A percentile compares a stretch with the other conserved stretches of the same genome.
These are phyloP conservation scores for Taiwanofungus camphoratus DNA, from an alignment of 1,284 basidiomycete genomes.

Conservation along the genomic window DNA sequence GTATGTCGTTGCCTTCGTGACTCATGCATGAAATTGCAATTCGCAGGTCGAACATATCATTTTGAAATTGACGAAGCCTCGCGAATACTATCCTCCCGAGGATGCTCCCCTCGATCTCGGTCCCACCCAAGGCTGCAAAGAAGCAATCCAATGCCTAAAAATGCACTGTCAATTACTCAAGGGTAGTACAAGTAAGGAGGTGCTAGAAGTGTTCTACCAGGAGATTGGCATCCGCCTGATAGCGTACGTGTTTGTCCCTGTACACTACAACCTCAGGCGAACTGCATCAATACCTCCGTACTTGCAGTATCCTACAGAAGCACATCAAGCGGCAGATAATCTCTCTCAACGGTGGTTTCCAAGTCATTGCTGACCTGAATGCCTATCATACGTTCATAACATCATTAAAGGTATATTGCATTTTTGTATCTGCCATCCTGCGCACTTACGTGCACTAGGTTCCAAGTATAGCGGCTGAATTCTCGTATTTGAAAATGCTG, in stretches of 20 bases:
- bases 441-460: constrained; percentile 3
- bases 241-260: constrained; percentile 49
- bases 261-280: not conserved
- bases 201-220: constrained; percentile 95
- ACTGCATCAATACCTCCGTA: not conserved
- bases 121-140: constrained; percentile 81
- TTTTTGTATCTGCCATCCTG: not conserved
- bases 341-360: constrained; percentile 88
- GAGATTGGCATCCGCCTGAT: constrained; percentile 93
- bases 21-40: not conserved
- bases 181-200: constrained; percentile 92
- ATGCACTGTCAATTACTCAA: constrained; percentile 88
- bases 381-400: constrained; percentile 86
- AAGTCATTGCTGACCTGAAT: constrained; percentile 94
- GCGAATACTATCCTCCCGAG: constrained; percentile 88
- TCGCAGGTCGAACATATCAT: constrained; percentile 89
- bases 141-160: constrained; percentile 82
- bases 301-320: constrained; percentile 81
- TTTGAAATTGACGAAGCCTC: constrained; percentile 71
- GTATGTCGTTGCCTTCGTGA: not conserved
- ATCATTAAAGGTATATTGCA: constrained; percentile 58
- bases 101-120: constrained; percentile 72
- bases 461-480: constrained; percentile 73
- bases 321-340: constrained; percentile 97
- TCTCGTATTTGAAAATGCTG: constrained; percentile 93